Evolutionary conservation across 2,329 filamentous ascomycete genomes (phyloP).

Genomic region (Aspergillus terreus): DNA sequence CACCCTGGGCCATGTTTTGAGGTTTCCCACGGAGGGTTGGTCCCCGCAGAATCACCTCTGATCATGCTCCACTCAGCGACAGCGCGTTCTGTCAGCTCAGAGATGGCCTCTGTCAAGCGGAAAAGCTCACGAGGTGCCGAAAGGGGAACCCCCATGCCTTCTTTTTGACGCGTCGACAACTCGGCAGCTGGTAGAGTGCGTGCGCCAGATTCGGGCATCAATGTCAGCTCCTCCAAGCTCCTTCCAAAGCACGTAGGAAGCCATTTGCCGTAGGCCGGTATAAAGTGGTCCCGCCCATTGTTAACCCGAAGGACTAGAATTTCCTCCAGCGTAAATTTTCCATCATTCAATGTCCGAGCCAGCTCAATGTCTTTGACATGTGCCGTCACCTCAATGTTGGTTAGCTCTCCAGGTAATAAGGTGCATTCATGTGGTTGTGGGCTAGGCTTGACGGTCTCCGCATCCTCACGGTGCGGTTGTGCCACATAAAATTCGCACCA

Average conservation of each 20-base stretch:
- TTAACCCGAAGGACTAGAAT: constrained; percentile 81
- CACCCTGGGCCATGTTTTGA: constrained; percentile 47
- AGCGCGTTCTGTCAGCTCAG: constrained; percentile 55
- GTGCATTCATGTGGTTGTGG: constrained; percentile 52
- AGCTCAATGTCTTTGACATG: constrained; percentile 62
- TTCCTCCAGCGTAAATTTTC: constrained; percentile 67
- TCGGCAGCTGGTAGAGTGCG: constrained; percentile 56
- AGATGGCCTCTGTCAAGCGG: constrained; percentile 77
- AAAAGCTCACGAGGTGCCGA: constrained; percentile 88
- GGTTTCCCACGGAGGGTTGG: constrained; percentile 49
- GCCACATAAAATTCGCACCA: constrained; percentile 73
- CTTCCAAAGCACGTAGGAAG: constrained; percentile 76
- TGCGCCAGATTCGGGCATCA: constrained; percentile 73
- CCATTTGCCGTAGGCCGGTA: constrained; percentile 77
- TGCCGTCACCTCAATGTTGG: constrained; percentile 65
- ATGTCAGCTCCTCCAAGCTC: constrained; percentile 82
- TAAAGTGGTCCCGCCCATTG: constrained; percentile 85
- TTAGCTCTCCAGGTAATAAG: constrained; percentile 80
- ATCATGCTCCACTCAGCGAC: constrained; percentile 63
- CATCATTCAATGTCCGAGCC: constrained; percentile 69
- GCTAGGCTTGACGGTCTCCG: constrained; percentile 24
- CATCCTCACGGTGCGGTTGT: constrained; percentile 41
- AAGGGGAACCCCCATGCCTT: constrained; percentile 50
- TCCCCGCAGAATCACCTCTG: constrained; percentile 33
- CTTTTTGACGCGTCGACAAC: constrained; percentile 30